Evolutionary conservation across 768 basidiomycete genomes (phyloP).

Genomic region (Dacryopinax spathularia): DNA sequence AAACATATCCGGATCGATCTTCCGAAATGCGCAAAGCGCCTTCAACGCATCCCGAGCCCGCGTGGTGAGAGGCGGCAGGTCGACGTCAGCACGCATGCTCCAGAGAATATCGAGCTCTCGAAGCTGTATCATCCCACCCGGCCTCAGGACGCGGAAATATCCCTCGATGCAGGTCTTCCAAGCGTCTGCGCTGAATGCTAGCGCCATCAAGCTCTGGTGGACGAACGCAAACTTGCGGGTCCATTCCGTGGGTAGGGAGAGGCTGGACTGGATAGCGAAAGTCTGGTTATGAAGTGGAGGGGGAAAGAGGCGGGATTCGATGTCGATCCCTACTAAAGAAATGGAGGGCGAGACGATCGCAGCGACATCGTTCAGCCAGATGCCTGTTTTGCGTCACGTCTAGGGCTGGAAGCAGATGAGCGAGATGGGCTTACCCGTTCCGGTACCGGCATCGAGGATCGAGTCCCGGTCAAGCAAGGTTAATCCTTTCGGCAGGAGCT

Average conservation of each 20-base stretch:
- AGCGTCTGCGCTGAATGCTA: conserved; percentile 19
- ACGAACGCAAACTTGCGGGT: conserved; percentile 21
- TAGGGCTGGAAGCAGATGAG: background rate
- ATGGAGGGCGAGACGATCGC: conserved; percentile 2
- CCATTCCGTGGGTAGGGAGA: conserved; percentile 21
- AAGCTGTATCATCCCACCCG: conserved; percentile 25
- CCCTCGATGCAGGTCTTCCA: conserved; percentile 20
- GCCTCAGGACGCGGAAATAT: conserved; percentile 22
- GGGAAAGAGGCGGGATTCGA: conserved; percentile 13
- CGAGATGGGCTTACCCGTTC: background rate
- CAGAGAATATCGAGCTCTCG: conserved; percentile 12
- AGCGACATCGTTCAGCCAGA: conserved; percentile 12
- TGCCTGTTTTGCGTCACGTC: conserved; percentile 2
- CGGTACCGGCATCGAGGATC: background rate
- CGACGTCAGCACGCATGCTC: background rate
- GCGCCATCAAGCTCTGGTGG: conserved; percentile 24
- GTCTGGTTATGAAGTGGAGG: no score
- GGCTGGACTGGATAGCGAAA: background rate
- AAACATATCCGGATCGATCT: no score
- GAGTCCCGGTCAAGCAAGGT: background rate
- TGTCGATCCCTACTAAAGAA: conserved; percentile 11
- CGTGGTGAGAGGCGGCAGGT: background rate
- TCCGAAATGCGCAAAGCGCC: background rate
- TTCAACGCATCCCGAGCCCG: background rate
- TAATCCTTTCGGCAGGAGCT: background rate